Evolutionary conservation across 371 early-diverging fungal species (phyloP), one percentile per base, ranked within the genome.

Genomic region (Mortierella sp.): DNA sequence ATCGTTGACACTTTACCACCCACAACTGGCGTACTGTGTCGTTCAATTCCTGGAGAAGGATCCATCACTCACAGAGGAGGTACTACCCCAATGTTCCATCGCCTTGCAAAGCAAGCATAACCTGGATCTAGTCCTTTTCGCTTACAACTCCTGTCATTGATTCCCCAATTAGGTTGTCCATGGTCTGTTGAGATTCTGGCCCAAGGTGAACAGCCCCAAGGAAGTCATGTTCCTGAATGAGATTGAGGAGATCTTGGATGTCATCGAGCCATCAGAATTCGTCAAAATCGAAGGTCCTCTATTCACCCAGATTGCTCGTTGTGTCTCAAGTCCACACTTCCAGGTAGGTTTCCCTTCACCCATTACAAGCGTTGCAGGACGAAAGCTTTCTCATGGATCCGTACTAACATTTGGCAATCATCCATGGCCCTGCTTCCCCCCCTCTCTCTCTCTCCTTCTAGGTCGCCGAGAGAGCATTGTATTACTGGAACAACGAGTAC

Each of bases 41-140:
- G 96, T 98, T 19, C 98, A 98, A 81, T 98, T 98, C 69, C 80
- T 97, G 46, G 98, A 98, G 79, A 98, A 98, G 79, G 98, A 98
- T 63, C 93, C 95, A 1, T 57, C 89, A n/a, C 79, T 98, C 47
- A 94, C 97, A 7, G 91, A 90, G 43, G 93, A 92, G 79, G 94
- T 94, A 74, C 57, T 54, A 24, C 24, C 24, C n/a, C n/a, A n/a
- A n/a, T n/a, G n/a, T n/a, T 34, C 7, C 34, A 34, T 34, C 34
- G 10, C 34, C n/a, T n/a, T n/a, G n/a, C n/a, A n/a, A n/a, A n/a
- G n/a, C n/a, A n/a, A n/a, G n/a, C n/a, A n/a, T n/a, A n/a, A n/a
- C n/a, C 34, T 34, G 34, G 4, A 4, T 10, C 10, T 34, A 4
- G 10, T 34, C 34, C 34, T 7, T 4, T 7, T 34, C 34, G 34